Evolutionary conservation across 192 early-diverging fungal genomes (phyloP).

Genomic region (Linnemannia hyalina): DNA sequence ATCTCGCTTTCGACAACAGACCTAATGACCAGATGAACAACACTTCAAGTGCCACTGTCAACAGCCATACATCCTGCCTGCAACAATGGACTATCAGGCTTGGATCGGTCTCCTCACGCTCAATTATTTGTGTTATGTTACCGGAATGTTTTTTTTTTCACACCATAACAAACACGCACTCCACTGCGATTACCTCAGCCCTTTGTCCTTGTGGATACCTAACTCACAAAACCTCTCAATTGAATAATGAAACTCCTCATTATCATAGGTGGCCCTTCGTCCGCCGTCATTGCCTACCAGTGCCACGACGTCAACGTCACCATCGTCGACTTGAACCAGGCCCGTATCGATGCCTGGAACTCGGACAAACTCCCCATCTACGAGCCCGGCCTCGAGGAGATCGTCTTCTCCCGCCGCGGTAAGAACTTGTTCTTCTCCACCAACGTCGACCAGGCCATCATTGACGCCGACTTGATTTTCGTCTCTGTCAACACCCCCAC

Average conservation of each 20-base stretch:
- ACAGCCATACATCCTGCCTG: neutral
- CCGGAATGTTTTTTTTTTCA: neutral
- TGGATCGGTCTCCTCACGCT: neutral
- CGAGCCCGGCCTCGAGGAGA: slow-evolving; percentile 91
- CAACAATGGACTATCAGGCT: neutral
- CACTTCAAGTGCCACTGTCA: too few relatives aligned
- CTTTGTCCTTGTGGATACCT: neutral
- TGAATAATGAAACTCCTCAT: neutral
- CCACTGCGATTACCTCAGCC: neutral
- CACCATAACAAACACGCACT: neutral
- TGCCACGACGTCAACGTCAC: slow-evolving; percentile 92
- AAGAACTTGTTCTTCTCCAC: slow-evolving; percentile 92
- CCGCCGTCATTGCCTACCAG: slow-evolving; percentile 92
- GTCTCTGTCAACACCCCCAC: slow-evolving; percentile 95
- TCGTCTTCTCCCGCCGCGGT: slow-evolving; percentile 82
- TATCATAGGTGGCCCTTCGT: slow-evolving; percentile 85
- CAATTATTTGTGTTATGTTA: neutral
- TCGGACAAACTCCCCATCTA: slow-evolving; percentile 91
- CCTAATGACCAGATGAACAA: too few relatives aligned
- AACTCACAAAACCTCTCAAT: neutral
- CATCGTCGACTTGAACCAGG: slow-evolving; percentile 88
- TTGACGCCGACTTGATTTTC: slow-evolving; percentile 89
- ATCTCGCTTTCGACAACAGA: too few relatives aligned
- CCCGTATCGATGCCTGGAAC: slow-evolving; percentile 94
- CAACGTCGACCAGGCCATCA: slow-evolving; percentile 82